Base-by-base conservation (phyloP, 1,284 basidiomycete species). In the Ustilago cynodontis region DNA sequence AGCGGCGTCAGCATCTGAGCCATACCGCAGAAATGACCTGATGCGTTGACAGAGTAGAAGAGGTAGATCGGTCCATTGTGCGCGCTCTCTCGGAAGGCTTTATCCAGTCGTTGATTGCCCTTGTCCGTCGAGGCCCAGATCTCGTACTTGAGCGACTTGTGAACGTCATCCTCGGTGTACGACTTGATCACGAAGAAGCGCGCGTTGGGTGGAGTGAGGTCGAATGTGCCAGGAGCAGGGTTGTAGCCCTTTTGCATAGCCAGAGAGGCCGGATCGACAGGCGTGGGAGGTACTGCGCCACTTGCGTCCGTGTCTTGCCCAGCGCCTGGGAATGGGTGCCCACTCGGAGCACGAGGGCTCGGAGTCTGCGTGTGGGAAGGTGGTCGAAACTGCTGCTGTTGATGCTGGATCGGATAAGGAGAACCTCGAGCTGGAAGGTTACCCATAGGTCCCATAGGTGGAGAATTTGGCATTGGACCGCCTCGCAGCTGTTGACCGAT, bases 61-160 rank as follows among this genome's bases (percentile, higher is more conserved):
- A 86, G 79, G 52, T 83, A 85, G 68, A 86, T 81, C 20, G 82
- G 82, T 6, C 80, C 82, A 11, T 20, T 13, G 7, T 55, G 41
- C 9, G 59, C 64, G 45, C 62, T 71, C 35, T 74, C 67, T n/a
- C 62, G 60, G 61, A 77, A 83, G 16, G 82, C 82, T 26, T 69
- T 67, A 66, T 86, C 80, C 55, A 86, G 73, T 2, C 84, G 75
- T 51, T 78, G 71, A 60, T 86, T 86, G 53, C 84, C 84, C 61
- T 84, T 84, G 35, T 84, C 82, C n/a, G 84, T 86, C 18, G 80
- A 82, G 0, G 84, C 82, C 84, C 84, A 86, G 47, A 86, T 84
- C 54, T 82, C 82, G 75, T 84, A 78, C 51, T 77, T 77, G 53
- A 86, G 72, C 33, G 81, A 84, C 28, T 79, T 80, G 63, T 83